These are phyloP conservation scores for Penicillium sp. DNA, from an alignment of 2,329 filamentous ascomycete species.

Conservation along the genomic window DNA sequence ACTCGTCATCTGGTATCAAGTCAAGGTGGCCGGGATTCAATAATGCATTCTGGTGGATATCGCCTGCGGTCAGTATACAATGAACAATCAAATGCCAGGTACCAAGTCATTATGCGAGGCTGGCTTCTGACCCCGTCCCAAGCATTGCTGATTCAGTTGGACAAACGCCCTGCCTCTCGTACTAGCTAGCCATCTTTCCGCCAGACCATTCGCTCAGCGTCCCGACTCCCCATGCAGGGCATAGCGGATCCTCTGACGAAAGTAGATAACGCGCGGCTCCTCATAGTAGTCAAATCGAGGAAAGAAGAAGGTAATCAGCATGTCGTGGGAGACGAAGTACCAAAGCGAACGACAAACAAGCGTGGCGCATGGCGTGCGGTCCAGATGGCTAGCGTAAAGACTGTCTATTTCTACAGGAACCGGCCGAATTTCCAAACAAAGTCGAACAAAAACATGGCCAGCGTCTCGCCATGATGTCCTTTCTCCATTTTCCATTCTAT, in stretches of 20 bases:
- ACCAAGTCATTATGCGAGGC: neutral
- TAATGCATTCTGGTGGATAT: slow-evolving; percentile 4
- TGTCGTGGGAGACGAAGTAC: neutral
- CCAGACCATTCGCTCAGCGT: neutral
- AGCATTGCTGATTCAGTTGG: neutral
- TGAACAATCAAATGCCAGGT: neutral
- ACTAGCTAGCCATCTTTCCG: neutral
- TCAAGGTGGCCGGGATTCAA: slow-evolving; percentile 24
- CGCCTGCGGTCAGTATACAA: neutral
- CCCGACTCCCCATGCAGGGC: neutral
- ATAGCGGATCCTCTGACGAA: neutral
- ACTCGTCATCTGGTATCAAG: slow-evolving; percentile 6
- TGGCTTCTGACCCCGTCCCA: neutral
- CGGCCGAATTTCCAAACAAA: slow-evolving; percentile 5
- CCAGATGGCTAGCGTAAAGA: neutral
- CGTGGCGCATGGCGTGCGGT: slow-evolving; percentile 4
- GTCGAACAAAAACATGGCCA: neutral
- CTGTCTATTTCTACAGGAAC: neutral
- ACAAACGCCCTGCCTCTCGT: slow-evolving; percentile 9
- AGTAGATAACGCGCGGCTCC: neutral
- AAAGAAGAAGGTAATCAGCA: neutral
- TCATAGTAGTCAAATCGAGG: neutral
- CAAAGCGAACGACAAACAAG: neutral
- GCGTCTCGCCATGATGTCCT: neutral
- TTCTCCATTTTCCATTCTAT: neutral